Conservation (phyloP, 2,329 filamentous ascomycete species). For the Epichloe uncinata region DNA sequence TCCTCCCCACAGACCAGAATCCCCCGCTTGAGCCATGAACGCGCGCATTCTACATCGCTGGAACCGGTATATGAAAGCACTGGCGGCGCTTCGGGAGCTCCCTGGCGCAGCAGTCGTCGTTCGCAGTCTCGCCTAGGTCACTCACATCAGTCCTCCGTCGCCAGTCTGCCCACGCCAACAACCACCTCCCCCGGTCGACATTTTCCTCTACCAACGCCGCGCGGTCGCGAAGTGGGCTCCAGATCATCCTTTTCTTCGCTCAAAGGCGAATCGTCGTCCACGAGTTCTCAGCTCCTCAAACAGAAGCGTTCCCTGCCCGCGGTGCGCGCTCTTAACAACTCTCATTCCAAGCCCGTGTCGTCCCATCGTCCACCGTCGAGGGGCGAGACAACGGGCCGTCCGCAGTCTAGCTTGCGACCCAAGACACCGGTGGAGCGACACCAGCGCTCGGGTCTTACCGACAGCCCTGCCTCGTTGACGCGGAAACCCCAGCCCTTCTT, state of each 20-base stretch:
- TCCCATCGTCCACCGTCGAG: slow-evolving; percentile 47
- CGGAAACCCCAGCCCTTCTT: slow-evolving; percentile 63
- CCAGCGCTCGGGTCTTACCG: slow-evolving; percentile 31
- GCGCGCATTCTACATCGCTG: slow-evolving; percentile 57
- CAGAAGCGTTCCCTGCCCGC: slow-evolving; percentile 52
- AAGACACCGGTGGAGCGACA: slow-evolving; percentile 59
- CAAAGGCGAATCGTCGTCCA: slow-evolving; percentile 49
- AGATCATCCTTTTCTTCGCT: slow-evolving; percentile 41
- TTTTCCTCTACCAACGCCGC: slow-evolving; percentile 44
- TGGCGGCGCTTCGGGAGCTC: slow-evolving; percentile 57
- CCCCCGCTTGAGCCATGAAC: slow-evolving; percentile 62
- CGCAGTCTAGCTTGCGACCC: slow-evolving; percentile 41
- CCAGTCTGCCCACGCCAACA: slow-evolving; percentile 48
- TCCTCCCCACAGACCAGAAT: slow-evolving; percentile 50
- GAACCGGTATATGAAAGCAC: slow-evolving; percentile 89
- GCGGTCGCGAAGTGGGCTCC: slow-evolving; percentile 43
- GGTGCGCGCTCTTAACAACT: slow-evolving; percentile 38
- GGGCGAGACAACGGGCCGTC: slow-evolving; percentile 36
- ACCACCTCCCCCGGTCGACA: slow-evolving; percentile 41
- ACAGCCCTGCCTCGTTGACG: slow-evolving; percentile 36
- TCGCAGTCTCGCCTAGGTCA: slow-evolving; percentile 58
- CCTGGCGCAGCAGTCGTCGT: slow-evolving; percentile 39
- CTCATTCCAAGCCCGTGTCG: slow-evolving; percentile 36
- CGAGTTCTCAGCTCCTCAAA: slow-evolving; percentile 49
- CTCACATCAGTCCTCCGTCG: slow-evolving; percentile 53